Evolutionary conservation across 208 protist genomes (phyloP).

Genomic region (Zelonia costaricensis): DNA sequence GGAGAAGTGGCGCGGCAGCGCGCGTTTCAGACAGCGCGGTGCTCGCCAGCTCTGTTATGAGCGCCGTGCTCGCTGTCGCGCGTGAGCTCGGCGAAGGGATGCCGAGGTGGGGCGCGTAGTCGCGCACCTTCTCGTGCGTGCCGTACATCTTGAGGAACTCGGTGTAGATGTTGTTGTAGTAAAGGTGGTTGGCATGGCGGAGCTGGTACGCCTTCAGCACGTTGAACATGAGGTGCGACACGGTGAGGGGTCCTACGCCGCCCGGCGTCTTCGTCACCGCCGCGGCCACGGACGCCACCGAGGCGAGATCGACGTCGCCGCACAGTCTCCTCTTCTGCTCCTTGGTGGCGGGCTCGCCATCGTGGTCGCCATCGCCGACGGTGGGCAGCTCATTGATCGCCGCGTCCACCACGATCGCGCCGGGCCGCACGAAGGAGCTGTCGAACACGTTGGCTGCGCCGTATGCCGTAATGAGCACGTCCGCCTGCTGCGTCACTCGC

Average conservation of each 20-base stretch:
- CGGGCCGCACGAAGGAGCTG: constrained; percentile 80
- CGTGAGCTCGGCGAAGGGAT: background rate
- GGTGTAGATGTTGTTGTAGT: constrained; percentile 47
- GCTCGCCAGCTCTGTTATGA: background rate
- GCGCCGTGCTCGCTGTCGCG: background rate
- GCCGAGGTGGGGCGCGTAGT: constrained; percentile 8
- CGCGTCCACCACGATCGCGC: constrained; percentile 96
- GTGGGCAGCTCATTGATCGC: constrained; percentile 92
- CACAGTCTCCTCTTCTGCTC: constrained; percentile 33
- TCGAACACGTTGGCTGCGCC: constrained; percentile 87
- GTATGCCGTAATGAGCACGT: constrained; percentile 94
- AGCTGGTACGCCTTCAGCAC: constrained; percentile 74
- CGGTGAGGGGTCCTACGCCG: constrained; percentile 97
- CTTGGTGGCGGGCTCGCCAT: background rate
- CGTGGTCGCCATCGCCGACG: too few species aligned
- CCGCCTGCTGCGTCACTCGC: constrained; percentile 54
- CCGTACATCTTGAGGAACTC: constrained; percentile 56
- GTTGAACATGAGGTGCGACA: constrained; percentile 91
- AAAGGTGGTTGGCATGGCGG: constrained; percentile 33
- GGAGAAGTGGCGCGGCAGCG: too few species aligned
- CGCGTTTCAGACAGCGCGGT: background rate
- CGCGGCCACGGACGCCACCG: constrained; percentile 49
- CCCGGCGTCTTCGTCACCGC: constrained; percentile 95
- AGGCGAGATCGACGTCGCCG: constrained; percentile 87
- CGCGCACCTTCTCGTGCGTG: constrained; percentile 16